phyloP scores from a whole-genome alignment of 345 rosid species.

The Eucalyptus guilfoylei region DNA sequence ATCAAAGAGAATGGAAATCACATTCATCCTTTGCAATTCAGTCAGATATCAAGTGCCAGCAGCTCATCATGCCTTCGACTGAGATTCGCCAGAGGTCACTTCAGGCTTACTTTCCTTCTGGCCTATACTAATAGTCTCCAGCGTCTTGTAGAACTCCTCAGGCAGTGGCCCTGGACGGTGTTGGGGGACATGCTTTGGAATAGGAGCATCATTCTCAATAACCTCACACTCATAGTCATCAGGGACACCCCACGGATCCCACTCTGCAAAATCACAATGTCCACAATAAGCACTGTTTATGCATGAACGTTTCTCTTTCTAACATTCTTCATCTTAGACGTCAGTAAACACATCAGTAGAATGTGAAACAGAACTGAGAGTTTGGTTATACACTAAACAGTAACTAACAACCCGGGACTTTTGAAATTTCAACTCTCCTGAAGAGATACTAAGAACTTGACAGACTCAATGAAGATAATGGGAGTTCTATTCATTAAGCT shows the following conservation, averaged over 20 bases:
- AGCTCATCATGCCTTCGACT: slow-evolving; percentile 26
- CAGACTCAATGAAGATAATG: not conserved
- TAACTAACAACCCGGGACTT: not conserved
- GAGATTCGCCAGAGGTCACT: slow-evolving; percentile 32
- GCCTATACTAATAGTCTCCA: slow-evolving; percentile 30
- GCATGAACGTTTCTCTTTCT: not conserved
- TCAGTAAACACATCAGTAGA: not conserved
- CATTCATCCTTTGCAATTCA: slow-evolving; percentile 2
- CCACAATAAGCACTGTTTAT: not conserved
- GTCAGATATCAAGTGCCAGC: not conserved
- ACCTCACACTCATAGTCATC: slow-evolving; percentile 90
- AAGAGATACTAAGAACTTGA: not conserved
- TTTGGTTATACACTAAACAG: not conserved
- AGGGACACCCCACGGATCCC: slow-evolving; percentile 99
- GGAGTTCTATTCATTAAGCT: not conserved
- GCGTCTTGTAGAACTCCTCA: slow-evolving; percentile 71
- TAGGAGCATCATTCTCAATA: slow-evolving; percentile 81
- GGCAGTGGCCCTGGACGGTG: slow-evolving; percentile 98
- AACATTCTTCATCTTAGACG: not conserved
- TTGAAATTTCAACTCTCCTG: not conserved
- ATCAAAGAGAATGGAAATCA: not conserved
- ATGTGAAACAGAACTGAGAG: not conserved
- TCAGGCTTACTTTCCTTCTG: slow-evolving; percentile 28
- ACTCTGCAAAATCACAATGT: slow-evolving; percentile 33
- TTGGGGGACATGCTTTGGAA: slow-evolving; percentile 88